phyloP scores from a whole-genome alignment of 2,329 filamentous ascomycete species.

The Cryphonectria naterciae region DNA sequence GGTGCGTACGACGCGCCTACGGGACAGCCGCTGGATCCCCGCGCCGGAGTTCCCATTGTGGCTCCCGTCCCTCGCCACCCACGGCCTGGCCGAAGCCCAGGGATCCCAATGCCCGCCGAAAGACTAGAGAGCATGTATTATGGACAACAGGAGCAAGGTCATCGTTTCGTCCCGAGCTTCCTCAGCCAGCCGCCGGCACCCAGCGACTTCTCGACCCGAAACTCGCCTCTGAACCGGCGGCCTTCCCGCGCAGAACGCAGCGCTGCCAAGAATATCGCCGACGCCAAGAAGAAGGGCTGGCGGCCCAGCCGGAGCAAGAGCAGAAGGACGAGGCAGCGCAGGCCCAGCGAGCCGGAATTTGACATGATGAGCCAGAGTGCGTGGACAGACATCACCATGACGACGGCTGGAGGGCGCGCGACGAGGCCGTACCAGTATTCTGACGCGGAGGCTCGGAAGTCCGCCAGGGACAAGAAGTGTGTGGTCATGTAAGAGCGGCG shows the following conservation, averaged over 20 bases:
- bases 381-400: constrained; percentile 57
- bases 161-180: constrained; percentile 18
- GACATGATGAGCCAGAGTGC: constrained; percentile 51
- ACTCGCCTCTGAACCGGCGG: constrained; percentile 49
- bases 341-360: constrained; percentile 37
- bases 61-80: constrained; percentile 59
- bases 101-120: constrained; percentile 49
- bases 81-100: constrained; percentile 42
- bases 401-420: constrained; percentile 32
- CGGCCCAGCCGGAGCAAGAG: constrained; percentile 45
- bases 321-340: constrained; percentile 44
- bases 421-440: constrained; percentile 16
- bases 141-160: constrained; percentile 27
- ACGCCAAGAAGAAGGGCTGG: constrained; percentile 62
- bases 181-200: constrained; percentile 32
- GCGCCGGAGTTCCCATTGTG: constrained; percentile 51
- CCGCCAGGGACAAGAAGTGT: constrained; percentile 52
- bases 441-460: constrained; percentile 31
- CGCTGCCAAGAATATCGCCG: constrained; percentile 64
- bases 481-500: constrained; percentile 51
- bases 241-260: constrained; percentile 62
- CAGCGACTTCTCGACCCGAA: constrained; percentile 39
- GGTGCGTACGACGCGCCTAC: constrained; percentile 56
- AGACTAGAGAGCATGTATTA: constrained; percentile 61
- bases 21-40: constrained; percentile 38